Evolutionary conservation across 768 basidiomycete species (phyloP), one percentile per base, ranked within the genome.

Genomic region (Hygrocybe punicea): DNA sequence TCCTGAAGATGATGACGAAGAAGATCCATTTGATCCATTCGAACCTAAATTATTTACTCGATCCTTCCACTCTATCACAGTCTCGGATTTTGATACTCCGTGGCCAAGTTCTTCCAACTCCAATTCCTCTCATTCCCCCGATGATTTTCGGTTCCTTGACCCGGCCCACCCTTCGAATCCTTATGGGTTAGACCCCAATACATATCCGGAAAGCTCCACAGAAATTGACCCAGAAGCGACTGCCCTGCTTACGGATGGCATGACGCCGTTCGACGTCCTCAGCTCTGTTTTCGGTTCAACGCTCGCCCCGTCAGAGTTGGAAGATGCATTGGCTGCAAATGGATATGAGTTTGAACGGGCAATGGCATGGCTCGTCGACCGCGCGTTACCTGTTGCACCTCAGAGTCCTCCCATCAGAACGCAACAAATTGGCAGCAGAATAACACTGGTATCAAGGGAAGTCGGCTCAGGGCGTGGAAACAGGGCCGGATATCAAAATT

Each of bases 231-330:
- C 76, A 6, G 82, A 86, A 36, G 78, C 78, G 11, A 73, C 78
- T 35, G 81, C 82, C 34, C 76, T 83, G 72, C 80, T 92, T 51
- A 89, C 87, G 0, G 89, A 91, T 67, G 93, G 93, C 44, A 96
- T 99, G 93, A 96, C 96, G 1, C 97, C 97, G 1, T 89, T 99
- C 64, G 97, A 99, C 64, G 93, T 98, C 42, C 86, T 99, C 17
- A 85, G 83, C 67, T 93, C 91, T 42, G 91, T 99, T 37, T 99
- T 99, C 68, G 93, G 91, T 14, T 87, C 92, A 2, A 85, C 92
- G 2, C 80, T 99, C 9, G 87, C 94, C 0, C 87, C 93, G 2
- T 87, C 87, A 3, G 93, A 98, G 67, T 79, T 99, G 6, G 96
- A 98, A 72, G 94, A 98, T 54, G 96, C 96, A 0, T 80, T 99